Conservation (phyloP, 2,329 filamentous ascomycete species). For the Fusarium lyarnte region DNA sequence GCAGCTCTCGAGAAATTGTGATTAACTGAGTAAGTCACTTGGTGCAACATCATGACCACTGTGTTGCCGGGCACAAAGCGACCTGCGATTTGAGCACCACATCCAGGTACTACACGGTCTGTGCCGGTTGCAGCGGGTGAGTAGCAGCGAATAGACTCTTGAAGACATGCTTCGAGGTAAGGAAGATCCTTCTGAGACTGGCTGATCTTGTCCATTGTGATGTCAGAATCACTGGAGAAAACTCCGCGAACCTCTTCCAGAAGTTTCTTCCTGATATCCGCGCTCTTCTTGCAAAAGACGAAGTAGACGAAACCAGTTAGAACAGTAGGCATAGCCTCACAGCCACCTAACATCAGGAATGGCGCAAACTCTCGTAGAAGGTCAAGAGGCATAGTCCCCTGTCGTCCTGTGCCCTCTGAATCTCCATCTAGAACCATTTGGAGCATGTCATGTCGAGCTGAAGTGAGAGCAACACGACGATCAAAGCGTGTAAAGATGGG, state of each 20-base stretch:
- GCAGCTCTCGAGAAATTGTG: not conserved
- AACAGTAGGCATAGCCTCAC: not conserved
- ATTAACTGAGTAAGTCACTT: not conserved
- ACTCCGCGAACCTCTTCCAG: not conserved
- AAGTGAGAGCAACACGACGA: not conserved
- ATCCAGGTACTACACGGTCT: not conserved
- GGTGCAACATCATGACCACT: not conserved
- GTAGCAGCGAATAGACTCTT: not conserved
- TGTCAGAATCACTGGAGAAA: not conserved
- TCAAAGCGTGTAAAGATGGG: not conserved
- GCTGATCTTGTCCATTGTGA: not conserved
- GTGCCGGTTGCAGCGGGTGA: not conserved
- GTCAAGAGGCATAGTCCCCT: not conserved
- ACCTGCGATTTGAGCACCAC: not conserved
- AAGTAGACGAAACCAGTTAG: not conserved
- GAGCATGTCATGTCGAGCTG: not conserved
- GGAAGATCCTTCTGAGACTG: not conserved
- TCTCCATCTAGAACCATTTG: not conserved
- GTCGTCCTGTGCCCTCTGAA: not conserved
- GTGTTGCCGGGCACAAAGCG: not conserved
- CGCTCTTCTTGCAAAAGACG: not conserved
- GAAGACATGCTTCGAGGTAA: not conserved
- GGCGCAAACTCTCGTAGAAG: not conserved
- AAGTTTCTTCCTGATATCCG: not conserved
- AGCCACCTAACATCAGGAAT: not conserved